These are phyloP conservation scores for Biscogniauxia sp. DNA, from an alignment of 2,329 filamentous ascomycete species.

Conservation along the genomic window DNA sequence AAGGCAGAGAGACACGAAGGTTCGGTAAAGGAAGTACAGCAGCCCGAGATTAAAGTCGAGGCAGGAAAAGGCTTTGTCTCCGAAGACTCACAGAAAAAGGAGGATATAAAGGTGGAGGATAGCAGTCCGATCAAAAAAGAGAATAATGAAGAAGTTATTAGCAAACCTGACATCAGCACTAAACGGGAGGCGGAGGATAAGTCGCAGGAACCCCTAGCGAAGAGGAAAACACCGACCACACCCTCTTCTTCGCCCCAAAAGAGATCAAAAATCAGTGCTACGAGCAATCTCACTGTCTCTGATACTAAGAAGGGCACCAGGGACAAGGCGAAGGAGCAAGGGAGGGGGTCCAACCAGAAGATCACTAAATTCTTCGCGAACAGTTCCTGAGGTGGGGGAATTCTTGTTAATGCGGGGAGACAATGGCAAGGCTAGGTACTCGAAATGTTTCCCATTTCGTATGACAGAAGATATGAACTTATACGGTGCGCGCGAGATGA, in stretches of 20 bases:
- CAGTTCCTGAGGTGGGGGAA: slow-evolving; percentile 33
- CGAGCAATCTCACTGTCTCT: slow-evolving; percentile 38
- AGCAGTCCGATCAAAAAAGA: background rate
- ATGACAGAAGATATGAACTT: too few relatives aligned
- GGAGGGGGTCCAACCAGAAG: slow-evolving; percentile 39
- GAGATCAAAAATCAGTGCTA: slow-evolving; percentile 39
- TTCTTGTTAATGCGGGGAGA: background rate
- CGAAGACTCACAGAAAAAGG: slow-evolving; percentile 5
- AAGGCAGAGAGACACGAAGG: background rate
- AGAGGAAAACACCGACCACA: slow-evolving; percentile 27
- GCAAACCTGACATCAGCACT: slow-evolving; percentile 9
- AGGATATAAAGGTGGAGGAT: slow-evolving; percentile 10
- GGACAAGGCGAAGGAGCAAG: slow-evolving; percentile 30
- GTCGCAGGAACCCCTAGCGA: slow-evolving; percentile 21
- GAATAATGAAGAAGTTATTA: background rate
- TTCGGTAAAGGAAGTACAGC: background rate
- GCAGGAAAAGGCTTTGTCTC: slow-evolving; percentile 21
- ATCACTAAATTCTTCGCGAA: slow-evolving; percentile 48
- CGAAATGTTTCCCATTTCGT: too few relatives aligned
- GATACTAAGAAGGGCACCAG: slow-evolving; percentile 10
- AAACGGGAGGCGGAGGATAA: slow-evolving; percentile 29
- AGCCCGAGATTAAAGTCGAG: background rate
- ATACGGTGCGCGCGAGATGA: too few relatives aligned
- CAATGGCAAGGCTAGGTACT: background rate
- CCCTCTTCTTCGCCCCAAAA: slow-evolving; percentile 19